Percentiles rank a stretch among this genome's conserved stretches.
Evolutionary conservation across 352 stramenopile genomes (phyloP).

Genomic region (Globisporangium spinosum): DNA sequence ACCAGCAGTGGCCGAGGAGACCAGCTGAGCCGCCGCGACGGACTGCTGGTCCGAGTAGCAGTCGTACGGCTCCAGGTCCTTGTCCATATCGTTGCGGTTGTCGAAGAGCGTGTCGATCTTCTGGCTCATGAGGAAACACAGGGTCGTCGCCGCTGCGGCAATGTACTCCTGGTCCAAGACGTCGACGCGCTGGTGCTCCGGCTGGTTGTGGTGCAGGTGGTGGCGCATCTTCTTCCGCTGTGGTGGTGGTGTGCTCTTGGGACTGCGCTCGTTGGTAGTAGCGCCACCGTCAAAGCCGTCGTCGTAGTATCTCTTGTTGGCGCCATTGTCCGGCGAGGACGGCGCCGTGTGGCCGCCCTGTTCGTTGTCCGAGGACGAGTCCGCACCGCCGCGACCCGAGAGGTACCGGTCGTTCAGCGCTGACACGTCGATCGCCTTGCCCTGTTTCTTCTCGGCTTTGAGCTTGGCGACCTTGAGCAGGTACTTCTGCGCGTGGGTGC

Average conservation of each 20-base stretch:
- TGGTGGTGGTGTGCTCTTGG: conserved; percentile 15
- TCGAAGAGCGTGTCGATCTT: conserved; percentile 83
- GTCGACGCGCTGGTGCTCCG: conserved; percentile 29
- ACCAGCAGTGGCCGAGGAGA: background rate
- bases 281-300: background rate
- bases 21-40: background rate
- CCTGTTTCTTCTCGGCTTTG: conserved; percentile 76
- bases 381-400: conserved; percentile 8
- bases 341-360: conserved; percentile 28
- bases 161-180: conserved; percentile 79
- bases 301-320: conserved; percentile 14
- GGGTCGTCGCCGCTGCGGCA: conserved; percentile 63
- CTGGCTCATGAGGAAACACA: conserved; percentile 83
- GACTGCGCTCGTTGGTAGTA: conserved; percentile 7
- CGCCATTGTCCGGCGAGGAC: conserved; percentile 34
- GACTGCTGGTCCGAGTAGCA: conserved; percentile 45
- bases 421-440: conserved; percentile 17
- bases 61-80: conserved; percentile 67
- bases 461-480: conserved; percentile 88
- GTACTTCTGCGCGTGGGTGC: conserved; percentile 88
- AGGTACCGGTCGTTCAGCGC: conserved; percentile 21
- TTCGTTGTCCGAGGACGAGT: conserved; percentile 24
- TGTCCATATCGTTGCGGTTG: conserved; percentile 40
- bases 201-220: conserved; percentile 21
- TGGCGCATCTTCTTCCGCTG: conserved; percentile 58